Evolutionary conservation across 2,329 filamentous ascomycete genomes (phyloP).

Genomic region (Triangularia verruculosa): DNA sequence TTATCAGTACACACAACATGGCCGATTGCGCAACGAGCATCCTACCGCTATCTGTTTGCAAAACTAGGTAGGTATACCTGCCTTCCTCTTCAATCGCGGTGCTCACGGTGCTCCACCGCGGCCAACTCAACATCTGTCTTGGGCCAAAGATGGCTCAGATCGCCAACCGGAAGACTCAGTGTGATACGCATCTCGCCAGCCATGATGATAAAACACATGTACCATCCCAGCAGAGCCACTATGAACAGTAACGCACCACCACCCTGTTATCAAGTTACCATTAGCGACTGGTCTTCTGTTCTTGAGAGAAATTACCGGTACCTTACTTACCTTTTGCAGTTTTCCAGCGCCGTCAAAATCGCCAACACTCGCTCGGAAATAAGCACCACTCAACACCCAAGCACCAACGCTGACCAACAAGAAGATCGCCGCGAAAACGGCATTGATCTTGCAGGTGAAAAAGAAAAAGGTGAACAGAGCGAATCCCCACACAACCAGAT

Average conservation of each 20-base stretch:
- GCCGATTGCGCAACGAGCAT: too few species aligned
- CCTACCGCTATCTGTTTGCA: too few species aligned
- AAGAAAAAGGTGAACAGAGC: slow-evolving; percentile 50
- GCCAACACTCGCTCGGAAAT: slow-evolving; percentile 46
- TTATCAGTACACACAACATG: neutral
- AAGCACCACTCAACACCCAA: slow-evolving; percentile 47
- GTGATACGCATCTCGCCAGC: slow-evolving; percentile 51
- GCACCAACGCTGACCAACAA: slow-evolving; percentile 43
- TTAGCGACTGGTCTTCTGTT: neutral
- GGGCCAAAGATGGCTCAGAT: slow-evolving; percentile 49
- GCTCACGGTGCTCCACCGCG: slow-evolving; percentile 12
- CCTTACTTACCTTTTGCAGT: slow-evolving; percentile 45
- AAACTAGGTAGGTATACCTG: too few species aligned
- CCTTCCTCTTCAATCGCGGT: slow-evolving; percentile 15
- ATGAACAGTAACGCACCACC: slow-evolving; percentile 44
- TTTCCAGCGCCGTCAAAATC: slow-evolving; percentile 40
- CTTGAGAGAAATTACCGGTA: too few species aligned
- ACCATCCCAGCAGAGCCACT: slow-evolving; percentile 48
- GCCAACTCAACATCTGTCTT: slow-evolving; percentile 33
- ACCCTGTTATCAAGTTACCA: slow-evolving; percentile 25
- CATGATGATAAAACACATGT: slow-evolving; percentile 53
- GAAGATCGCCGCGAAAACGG: slow-evolving; percentile 49
- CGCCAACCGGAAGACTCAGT: slow-evolving; percentile 47
- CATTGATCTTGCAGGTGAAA: slow-evolving; percentile 50
- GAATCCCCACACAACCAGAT: slow-evolving; percentile 52